Conservation (phyloP, 441 rosid species). For the Breynia disticha region DNA sequence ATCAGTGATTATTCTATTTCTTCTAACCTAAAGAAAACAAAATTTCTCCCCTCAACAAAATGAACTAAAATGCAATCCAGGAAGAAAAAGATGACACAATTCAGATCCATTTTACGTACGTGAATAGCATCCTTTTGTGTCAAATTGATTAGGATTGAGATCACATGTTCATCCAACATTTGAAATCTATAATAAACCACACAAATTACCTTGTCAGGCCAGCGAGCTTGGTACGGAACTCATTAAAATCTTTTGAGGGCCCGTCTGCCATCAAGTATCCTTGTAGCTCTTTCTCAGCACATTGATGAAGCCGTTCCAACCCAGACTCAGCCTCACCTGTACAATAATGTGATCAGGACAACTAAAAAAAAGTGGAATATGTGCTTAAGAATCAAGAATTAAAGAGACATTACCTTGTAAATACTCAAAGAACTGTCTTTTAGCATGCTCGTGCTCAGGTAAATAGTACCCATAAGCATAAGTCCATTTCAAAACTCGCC, state of each 20-base stretch:
- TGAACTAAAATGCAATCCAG: no score
- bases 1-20: no score
- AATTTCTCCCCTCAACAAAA: no score
- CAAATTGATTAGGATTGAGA: no score
- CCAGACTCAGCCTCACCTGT: constrained; percentile 84
- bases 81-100: no score
- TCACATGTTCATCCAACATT: no score
- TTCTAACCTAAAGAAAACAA: no score
- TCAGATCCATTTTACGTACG: no score
- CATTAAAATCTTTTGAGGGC: constrained; percentile 67
- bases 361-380: background rate
- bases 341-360: constrained; percentile 9
- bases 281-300: constrained; percentile 69
- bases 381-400: background rate
- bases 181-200: no score
- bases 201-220: constrained; percentile 66
- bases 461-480: constrained; percentile 80
- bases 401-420: constrained; percentile 56
- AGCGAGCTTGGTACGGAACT: constrained; percentile 78
- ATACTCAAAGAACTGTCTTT: constrained; percentile 65
- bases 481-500: constrained; percentile 81
- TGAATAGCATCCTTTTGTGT: no score
- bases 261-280: constrained; percentile 41
- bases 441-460: constrained; percentile 53
- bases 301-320: constrained; percentile 74